phyloP scores from a whole-genome alignment of 1,284 basidiomycete species.

The Leccinum pachyderme region DNA sequence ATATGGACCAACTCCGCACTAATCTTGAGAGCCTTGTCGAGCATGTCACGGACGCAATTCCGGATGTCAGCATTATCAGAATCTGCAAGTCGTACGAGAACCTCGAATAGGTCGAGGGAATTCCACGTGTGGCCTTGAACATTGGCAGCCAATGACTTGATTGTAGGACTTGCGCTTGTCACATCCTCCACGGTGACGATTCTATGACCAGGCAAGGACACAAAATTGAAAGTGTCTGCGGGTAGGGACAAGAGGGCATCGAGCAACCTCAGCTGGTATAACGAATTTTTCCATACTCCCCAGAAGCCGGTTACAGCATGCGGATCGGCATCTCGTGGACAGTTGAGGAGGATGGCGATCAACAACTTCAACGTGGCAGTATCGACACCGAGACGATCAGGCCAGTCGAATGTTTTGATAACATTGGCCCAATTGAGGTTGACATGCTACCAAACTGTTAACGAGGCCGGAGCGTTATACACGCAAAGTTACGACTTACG shows the following conservation, averaged over 20 bases:
- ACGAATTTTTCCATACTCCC: slow-evolving; percentile 80
- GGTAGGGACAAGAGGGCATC: slow-evolving; percentile 87
- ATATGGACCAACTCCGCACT: slow-evolving; percentile 95
- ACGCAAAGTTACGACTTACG: slow-evolving; percentile 44
- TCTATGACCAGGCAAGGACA: slow-evolving; percentile 75
- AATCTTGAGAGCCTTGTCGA: slow-evolving; percentile 90
- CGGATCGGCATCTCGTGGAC: slow-evolving; percentile 65
- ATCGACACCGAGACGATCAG: slow-evolving; percentile 77
- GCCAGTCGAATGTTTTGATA: slow-evolving; percentile 75
- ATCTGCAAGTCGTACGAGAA: slow-evolving; percentile 76
- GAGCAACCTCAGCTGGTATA: slow-evolving; percentile 85
- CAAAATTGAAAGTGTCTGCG: slow-evolving; percentile 89
- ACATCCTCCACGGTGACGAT: slow-evolving; percentile 88
- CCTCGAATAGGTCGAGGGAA: slow-evolving; percentile 87
- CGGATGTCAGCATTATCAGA: slow-evolving; percentile 71
- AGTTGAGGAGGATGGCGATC: slow-evolving; percentile 75
- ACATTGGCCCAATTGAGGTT: slow-evolving; percentile 77
- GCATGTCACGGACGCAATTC: slow-evolving; percentile 79
- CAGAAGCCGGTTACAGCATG: slow-evolving; percentile 82
- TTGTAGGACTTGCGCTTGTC: slow-evolving; percentile 78
- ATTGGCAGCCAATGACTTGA: slow-evolving; percentile 79
- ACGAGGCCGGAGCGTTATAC: slow-evolving; percentile 8
- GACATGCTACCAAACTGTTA: slow-evolving; percentile 45
- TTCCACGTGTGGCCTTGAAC: slow-evolving; percentile 95
- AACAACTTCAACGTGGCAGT: slow-evolving; percentile 79